phyloP scores from a whole-genome alignment of 495 filamentous ascomycete species.

The Hypoxylon rickii region DNA sequence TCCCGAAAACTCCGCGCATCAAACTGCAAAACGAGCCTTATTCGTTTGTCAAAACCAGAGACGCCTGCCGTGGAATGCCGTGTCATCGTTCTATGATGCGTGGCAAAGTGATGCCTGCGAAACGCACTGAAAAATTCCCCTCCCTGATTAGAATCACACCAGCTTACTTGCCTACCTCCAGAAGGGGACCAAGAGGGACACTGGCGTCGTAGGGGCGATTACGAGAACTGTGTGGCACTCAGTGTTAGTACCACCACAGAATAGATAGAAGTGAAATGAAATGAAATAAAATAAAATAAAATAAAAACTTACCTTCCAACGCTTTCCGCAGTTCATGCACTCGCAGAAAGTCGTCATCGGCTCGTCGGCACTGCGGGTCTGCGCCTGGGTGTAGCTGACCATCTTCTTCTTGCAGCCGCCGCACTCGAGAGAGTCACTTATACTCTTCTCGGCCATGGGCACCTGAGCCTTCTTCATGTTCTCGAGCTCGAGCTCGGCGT shows the following conservation, averaged over 20 bases:
- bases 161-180: not conserved
- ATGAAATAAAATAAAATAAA: not conserved
- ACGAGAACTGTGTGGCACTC: conserved; percentile 19
- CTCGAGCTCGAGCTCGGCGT: conserved; percentile 75
- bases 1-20: conserved; percentile 13
- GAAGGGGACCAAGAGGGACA: not conserved
- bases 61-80: conserved; percentile 20
- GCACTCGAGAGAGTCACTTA: conserved; percentile 84
- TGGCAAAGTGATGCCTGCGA: not conserved
- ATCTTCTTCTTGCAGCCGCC: conserved; percentile 88
- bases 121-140: not conserved
- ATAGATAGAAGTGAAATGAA: no score
- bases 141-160: no score
- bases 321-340: conserved; percentile 73
- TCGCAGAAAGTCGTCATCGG: conserved; percentile 86
- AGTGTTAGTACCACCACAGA: conserved; percentile 5
- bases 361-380: conserved; percentile 93
- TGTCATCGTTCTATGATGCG: conserved; percentile 4
- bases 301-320: conserved; percentile 66
- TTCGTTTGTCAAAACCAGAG: conserved; percentile 14
- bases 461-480: conserved; percentile 97
- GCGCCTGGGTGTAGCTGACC: conserved; percentile 93
- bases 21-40: conserved; percentile 9
- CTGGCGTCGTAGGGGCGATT: conserved; percentile 1
- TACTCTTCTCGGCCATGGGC: conserved; percentile 82